These are phyloP conservation scores for Alternaria dauci DNA, from an alignment of 2,329 filamentous ascomycete species.

Conservation along the genomic window DNA sequence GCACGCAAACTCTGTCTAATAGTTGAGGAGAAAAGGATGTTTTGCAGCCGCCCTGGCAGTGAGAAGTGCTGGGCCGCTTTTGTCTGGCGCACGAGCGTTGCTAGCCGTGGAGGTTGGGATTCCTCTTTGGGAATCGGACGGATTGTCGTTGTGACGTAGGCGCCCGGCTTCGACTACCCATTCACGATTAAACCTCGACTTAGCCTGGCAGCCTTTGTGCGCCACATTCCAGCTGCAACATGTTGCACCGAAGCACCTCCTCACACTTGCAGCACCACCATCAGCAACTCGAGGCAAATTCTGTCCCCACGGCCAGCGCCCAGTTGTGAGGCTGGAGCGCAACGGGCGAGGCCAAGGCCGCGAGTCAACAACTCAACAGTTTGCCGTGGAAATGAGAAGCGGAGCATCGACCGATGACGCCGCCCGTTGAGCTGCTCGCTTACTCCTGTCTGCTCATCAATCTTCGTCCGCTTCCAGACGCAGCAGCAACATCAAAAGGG, in stretches of 20 bases:
- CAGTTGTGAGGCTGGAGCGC: conserved; percentile 19
- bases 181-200: not conserved
- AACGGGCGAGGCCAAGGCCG: conserved; percentile 27
- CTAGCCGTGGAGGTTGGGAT: conserved; percentile 30
- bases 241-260: not conserved
- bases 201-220: not conserved
- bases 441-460: conserved; percentile 4
- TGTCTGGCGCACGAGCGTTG: conserved; percentile 32
- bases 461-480: conserved; percentile 7
- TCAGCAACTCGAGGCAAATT: not conserved
- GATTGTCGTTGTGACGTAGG: conserved; percentile 31
- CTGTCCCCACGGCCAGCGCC: conserved; percentile 8
- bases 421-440: conserved; percentile 16
- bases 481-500: not conserved
- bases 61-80: conserved; percentile 15
- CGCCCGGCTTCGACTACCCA: conserved; percentile 10
- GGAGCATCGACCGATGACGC: conserved; percentile 27
- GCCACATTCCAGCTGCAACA: not conserved
- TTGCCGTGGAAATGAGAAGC: conserved; percentile 32
- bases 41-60: conserved; percentile 1
- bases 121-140: conserved; percentile 3
- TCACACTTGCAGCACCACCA: not conserved
- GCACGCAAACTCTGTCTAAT: conserved; percentile 6
- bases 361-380: conserved; percentile 40
- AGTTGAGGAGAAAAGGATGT: conserved; percentile 1